A percentile compares a stretch with the other conserved stretches of the same genome.
Conservation (phyloP, 2,329 filamentous ascomycete species). For the Colletotrichum sp. region DNA sequence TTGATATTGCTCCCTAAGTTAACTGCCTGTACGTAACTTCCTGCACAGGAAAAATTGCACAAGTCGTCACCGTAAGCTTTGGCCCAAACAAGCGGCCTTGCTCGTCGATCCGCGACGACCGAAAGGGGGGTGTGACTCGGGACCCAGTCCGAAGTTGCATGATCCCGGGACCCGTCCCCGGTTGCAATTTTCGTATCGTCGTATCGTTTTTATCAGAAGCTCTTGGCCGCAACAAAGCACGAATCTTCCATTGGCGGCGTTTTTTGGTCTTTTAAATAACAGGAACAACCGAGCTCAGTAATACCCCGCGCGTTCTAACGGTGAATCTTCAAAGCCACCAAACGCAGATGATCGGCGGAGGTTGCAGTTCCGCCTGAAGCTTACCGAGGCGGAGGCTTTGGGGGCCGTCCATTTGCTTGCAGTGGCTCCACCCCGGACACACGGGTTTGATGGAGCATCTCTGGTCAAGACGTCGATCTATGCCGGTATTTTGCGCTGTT, state of each 20-base stretch:
- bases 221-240: not conserved
- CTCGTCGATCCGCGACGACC: not conserved
- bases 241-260: not conserved
- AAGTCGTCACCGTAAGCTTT: not conserved
- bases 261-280: not conserved
- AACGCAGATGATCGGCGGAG: not conserved
- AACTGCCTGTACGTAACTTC: not conserved
- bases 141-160: not conserved
- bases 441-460: not conserved
- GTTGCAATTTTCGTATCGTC: not conserved
- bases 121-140: not conserved
- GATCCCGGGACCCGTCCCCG: not conserved
- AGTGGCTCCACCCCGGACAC: not conserved
- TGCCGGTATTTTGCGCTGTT: not conserved
- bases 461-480: not conserved
- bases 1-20: not conserved
- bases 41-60: not conserved
- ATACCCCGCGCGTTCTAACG: not conserved
- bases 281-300: not conserved
- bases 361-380: not conserved
- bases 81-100: not conserved
- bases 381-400: not conserved
- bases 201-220: not conserved
- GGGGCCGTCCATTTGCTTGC: not conserved
- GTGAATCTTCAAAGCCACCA: not conserved